Conservation (phyloP, 495 filamentous ascomycete species). For the Aspergillus baeticus region DNA sequence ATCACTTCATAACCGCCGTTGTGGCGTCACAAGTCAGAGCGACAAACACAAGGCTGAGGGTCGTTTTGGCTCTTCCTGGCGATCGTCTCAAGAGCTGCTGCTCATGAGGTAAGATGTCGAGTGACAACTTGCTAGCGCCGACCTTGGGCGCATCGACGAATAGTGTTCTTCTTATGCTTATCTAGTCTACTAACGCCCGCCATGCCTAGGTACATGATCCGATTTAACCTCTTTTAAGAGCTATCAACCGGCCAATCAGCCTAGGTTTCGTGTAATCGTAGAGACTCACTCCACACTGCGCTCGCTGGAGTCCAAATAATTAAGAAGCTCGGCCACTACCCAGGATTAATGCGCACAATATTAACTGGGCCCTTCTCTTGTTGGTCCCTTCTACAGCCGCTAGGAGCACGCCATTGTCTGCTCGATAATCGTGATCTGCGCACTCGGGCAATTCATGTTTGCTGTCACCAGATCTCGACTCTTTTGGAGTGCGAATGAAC, state of each 20-base stretch:
- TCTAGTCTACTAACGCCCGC: background rate
- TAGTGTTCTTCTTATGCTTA: background rate
- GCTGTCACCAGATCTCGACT: background rate
- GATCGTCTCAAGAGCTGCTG: background rate
- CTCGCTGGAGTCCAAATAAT: too few relatives aligned
- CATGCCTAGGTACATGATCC: background rate
- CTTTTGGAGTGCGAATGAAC: background rate
- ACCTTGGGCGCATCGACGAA: slow-evolving; percentile 1
- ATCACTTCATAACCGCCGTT: slow-evolving; percentile 9
- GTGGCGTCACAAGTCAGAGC: slow-evolving; percentile 22
- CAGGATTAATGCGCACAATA: too few relatives aligned
- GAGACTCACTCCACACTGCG: background rate
- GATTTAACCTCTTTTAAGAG: background rate
- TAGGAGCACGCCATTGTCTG: background rate
- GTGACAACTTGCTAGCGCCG: slow-evolving; percentile 9
- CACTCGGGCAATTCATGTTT: background rate
- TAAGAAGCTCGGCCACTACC: background rate
- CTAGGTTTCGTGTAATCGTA: background rate
- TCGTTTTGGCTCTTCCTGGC: too few relatives aligned
- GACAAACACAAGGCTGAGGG: too few relatives aligned
- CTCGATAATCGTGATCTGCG: background rate
- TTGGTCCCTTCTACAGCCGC: background rate
- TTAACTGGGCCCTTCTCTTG: too few relatives aligned
- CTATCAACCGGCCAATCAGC: background rate
- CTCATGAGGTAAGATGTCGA: slow-evolving; percentile 6